A percentile compares a stretch with the other conserved stretches of the same genome.
Conservation (phyloP, 108 stramenopile genomes). For the Nitzschia sp. region DNA sequence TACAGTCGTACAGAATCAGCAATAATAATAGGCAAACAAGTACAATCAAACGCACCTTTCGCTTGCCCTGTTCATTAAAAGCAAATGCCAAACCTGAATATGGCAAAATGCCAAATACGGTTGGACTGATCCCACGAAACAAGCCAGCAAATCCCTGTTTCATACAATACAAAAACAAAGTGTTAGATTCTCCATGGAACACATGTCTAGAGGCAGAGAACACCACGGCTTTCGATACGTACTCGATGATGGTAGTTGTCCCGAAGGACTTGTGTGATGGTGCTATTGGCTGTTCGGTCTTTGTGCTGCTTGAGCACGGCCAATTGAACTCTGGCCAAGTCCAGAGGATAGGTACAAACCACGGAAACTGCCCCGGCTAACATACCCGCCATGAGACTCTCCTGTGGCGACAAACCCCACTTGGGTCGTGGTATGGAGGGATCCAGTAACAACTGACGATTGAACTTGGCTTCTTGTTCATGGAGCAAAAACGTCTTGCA, state of each 20-base stretch:
- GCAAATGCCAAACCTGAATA: conserved; percentile 94
- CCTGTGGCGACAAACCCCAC: conserved; percentile 77
- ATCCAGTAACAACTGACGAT: conserved; percentile 7
- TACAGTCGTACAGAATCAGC: neutral
- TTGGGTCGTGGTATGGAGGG: conserved; percentile 26
- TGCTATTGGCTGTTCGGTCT: conserved; percentile 17
- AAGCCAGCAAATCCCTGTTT: conserved; percentile 57
- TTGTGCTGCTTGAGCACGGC: conserved; percentile 73
- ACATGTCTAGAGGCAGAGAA: neutral
- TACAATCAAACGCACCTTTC: conserved; percentile 52
- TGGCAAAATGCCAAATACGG: conserved; percentile 92
- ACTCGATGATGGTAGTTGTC: conserved; percentile 46
- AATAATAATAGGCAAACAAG: neutral
- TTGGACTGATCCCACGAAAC: conserved; percentile 90
- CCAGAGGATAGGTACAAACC: conserved; percentile 91
- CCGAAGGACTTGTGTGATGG: conserved; percentile 37
- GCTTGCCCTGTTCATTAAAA: conserved; percentile 90
- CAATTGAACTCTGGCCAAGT: conserved; percentile 92
- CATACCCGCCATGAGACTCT: conserved; percentile 81
- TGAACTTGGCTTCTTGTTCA: conserved; percentile 30
- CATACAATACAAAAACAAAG: neutral
- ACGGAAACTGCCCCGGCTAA: conserved; percentile 88
- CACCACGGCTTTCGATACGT: conserved; percentile 7
- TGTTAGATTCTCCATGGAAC: neutral
- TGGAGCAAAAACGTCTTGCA: conserved; percentile 67